A percentile compares a stretch with the other conserved stretches of the same genome.
Evolutionary conservation across 257 asterid genomes (phyloP).

Genomic region (Solanum gracilifrons): DNA sequence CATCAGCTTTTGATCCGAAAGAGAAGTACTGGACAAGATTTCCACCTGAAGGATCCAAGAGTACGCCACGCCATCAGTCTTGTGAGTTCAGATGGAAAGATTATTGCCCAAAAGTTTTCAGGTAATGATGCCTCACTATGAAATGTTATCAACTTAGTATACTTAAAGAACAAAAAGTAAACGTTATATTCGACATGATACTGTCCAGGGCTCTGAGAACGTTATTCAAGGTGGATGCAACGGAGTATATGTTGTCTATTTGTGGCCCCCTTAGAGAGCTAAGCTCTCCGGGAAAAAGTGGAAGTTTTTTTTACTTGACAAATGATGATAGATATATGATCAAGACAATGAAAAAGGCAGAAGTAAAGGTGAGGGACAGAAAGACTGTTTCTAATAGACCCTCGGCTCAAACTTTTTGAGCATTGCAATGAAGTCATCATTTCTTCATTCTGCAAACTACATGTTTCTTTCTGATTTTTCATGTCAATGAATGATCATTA

Average conservation of each 20-base stretch:
- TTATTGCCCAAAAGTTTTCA: constrained; percentile 91
- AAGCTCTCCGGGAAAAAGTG: constrained; percentile 92
- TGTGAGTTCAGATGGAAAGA: constrained; percentile 93
- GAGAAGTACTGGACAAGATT: constrained; percentile 93
- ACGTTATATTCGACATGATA: background rate
- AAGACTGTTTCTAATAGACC: background rate
- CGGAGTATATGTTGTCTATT: constrained; percentile 90
- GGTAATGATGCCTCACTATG: constrained; percentile 23
- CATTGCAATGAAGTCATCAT: background rate
- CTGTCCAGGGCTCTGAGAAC: constrained; percentile 58
- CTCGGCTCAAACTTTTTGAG: background rate
- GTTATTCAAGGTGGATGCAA: constrained; percentile 92
- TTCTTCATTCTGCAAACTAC: background rate
- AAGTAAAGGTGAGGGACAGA: constrained; percentile 52
- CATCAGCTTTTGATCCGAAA: constrained; percentile 87
- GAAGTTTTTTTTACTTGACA: constrained; percentile 89
- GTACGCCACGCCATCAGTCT: constrained; percentile 80
- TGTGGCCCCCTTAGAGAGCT: constrained; percentile 92
- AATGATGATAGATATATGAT: constrained; percentile 96
- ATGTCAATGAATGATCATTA: constrained; percentile 7
- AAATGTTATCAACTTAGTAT: background rate
- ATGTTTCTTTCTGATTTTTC: background rate
- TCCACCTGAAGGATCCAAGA: constrained; percentile 83
- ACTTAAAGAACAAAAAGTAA: background rate
- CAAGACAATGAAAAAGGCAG: constrained; percentile 95